Evolutionary conservation across 768 basidiomycete genomes (phyloP), one percentile per base, ranked within the genome.

Genomic region (Amanita inopinata): DNA sequence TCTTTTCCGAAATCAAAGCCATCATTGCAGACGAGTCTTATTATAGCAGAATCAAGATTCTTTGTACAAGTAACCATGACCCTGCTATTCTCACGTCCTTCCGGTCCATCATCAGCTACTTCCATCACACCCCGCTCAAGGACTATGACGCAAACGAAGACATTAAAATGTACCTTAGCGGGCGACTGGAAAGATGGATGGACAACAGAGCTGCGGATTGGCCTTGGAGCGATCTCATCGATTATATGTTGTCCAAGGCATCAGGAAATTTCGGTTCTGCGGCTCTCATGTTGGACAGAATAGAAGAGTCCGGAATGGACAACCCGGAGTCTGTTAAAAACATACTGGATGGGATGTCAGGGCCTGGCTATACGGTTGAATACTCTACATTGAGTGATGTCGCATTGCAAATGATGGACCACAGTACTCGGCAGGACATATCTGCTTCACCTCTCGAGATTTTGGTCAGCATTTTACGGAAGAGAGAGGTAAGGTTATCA

Each of bases 1-100:
- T 41, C 31, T 8, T 41, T 20, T 41, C 40, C 10, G 40, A 41
- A 15, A 33, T 41, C 40, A 41, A 33, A 33, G 7, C 18, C 20
- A 20, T 23, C 22, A 31, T 41, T 8, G 32, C 28, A 0, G 40
- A 41, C 1, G 40, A 41, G 40, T 28, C 30, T 20, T 33, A 33
- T 15, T 23, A 41, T 9, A 33, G n/a, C 6, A 28, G 40, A 7
- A 24, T 41, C 40, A 41, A 41, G 31, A 41, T 41, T 17, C 10
- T 41, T 9, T 41, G 20, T 11, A 41, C 40, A 3, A 31, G 20
- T 12, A 41, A 31, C 20, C 18, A 33, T 30, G 40, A 20, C 2
- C 40, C 40, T n/a, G 17, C 28, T n/a, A 28, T 41, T 14, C 7
- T 7, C 10, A 12, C 40, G 18, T 28, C 31, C 10, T 41, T 41